These are phyloP conservation scores for Psidium friedrichsthalianum DNA, from an alignment of 345 rosid genomes.

Conservation along the genomic window DNA sequence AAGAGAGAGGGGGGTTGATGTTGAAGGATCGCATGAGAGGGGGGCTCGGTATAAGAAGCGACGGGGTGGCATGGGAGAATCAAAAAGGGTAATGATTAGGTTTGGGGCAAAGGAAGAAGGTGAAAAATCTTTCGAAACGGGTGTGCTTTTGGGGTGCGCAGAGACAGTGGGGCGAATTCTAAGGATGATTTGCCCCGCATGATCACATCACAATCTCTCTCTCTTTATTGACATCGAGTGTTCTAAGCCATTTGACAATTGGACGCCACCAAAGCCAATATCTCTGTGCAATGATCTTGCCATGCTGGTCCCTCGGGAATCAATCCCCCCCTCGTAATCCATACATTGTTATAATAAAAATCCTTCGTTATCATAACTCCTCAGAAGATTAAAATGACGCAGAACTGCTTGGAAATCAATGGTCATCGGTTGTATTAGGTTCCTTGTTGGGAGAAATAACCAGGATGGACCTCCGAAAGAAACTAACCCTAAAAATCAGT, in stretches of 20 bases:
- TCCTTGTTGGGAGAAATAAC: background rate
- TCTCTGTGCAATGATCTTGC: background rate
- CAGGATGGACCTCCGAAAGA: background rate
- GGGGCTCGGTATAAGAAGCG: slow-evolving; percentile 15
- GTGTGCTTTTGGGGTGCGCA: background rate
- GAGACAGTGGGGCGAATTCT: background rate
- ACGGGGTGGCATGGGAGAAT: slow-evolving; percentile 7
- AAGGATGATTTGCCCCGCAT: background rate
- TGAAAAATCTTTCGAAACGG: slow-evolving; percentile 16
- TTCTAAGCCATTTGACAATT: background rate
- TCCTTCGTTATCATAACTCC: background rate
- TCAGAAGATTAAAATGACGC: background rate
- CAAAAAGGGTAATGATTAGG: slow-evolving; percentile 13
- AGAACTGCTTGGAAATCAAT: background rate
- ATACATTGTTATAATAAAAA: background rate
- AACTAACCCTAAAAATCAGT: background rate
- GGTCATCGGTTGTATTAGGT: background rate
- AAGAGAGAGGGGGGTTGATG: background rate
- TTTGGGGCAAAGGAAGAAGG: background rate
- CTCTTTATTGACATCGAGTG: background rate
- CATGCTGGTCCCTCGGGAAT: background rate
- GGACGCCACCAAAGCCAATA: background rate
- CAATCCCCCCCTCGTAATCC: background rate
- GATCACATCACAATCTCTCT: background rate
- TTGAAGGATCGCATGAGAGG: background rate